Base-by-base conservation (phyloP, 495 filamentous ascomycete genomes). In the Hypomontagnella submonticulosa region DNA sequence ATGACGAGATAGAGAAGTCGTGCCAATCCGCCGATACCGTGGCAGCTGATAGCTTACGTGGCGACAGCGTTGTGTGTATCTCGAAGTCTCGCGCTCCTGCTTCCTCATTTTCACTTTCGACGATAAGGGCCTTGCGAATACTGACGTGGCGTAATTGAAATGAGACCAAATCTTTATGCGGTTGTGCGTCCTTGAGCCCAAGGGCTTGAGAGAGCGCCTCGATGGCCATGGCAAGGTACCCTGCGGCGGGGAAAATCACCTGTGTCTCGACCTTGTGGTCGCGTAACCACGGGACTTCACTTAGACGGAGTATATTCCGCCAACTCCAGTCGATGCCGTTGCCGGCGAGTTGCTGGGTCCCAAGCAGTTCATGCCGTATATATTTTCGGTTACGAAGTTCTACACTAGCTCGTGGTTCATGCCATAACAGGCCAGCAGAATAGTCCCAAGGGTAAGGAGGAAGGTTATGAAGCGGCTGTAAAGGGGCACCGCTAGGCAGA, bases 191-290 rank as follows among this genome's bases (percentile, higher is more conserved):
- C 30, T 57, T 53, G 33, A 36, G 19, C 4, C 46, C 18, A 7
- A 10, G 7, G 18, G 79, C 13, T 51, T 85, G 82, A 0, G 71
- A 47, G 0, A 79, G 62, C 0, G 79, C 79, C 51, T 89, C 85
- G 0, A 84, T 56, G 0, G 81, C 84, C 61, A 83, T 79, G 4
- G 75, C 72, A 2, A 84, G 57, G 53, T 85, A 88, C 0, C 75
- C 82, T 2, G 85, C 75, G 7, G 76, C 85, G 4, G 88, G 87
- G 42, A 87, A 84, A 0, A 91, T 70, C 6, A 75, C 54, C 15
- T 76, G 68, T 1, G 36, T 32, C 16, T 75, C 73, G 1, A 80
- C 4, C 27, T 52, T 67, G 67, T 87, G 84, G 36, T 83, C 83
- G 0, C 61, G 41, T 0, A 86, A 32, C 84, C 83, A 88, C 0